Conservation (phyloP, 495 filamentous ascomycete species). For the Venustampulla echinocandica region DNA sequence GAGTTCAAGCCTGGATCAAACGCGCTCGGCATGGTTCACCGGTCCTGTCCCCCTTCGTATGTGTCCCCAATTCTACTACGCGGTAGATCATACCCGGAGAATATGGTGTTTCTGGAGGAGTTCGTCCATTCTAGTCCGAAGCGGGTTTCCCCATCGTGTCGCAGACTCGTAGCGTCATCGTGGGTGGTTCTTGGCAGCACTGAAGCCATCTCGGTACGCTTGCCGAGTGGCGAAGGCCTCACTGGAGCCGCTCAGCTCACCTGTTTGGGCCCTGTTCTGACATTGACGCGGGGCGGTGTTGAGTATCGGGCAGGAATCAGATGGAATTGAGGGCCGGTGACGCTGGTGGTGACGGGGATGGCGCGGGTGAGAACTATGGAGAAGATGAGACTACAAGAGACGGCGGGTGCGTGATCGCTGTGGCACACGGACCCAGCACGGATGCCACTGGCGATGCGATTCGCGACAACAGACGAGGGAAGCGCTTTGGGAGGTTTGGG, state of each 20-base stretch:
- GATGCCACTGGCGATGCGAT: background rate
- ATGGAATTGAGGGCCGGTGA: slow-evolving; percentile 2
- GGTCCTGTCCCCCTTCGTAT: slow-evolving; percentile 16
- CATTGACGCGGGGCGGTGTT: background rate
- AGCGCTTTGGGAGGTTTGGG: slow-evolving; percentile 1
- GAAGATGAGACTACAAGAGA: slow-evolving; percentile 1
- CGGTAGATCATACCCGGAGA: slow-evolving; percentile 20
- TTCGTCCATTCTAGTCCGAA: slow-evolving; percentile 1
- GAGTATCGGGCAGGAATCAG: slow-evolving; percentile 3
- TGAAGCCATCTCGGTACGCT: background rate
- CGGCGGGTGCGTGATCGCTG: slow-evolving; percentile 9
- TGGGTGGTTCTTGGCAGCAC: background rate
- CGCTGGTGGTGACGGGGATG: background rate
- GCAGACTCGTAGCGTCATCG: background rate
- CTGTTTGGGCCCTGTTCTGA: background rate
- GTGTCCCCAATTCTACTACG: background rate
- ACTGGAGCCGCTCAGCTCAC: background rate
- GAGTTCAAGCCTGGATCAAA: slow-evolving; percentile 10
- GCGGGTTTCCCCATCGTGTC: background rate
- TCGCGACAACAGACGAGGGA: background rate
- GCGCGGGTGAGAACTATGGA: background rate
- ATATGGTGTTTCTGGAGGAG: slow-evolving; percentile 11
- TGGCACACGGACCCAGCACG: background rate
- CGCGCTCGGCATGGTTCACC: slow-evolving; percentile 4
- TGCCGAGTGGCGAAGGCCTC: background rate